Conservation (phyloP, 495 filamentous ascomycete species). For the Aspergillus sclerotiicarbonarius region DNA sequence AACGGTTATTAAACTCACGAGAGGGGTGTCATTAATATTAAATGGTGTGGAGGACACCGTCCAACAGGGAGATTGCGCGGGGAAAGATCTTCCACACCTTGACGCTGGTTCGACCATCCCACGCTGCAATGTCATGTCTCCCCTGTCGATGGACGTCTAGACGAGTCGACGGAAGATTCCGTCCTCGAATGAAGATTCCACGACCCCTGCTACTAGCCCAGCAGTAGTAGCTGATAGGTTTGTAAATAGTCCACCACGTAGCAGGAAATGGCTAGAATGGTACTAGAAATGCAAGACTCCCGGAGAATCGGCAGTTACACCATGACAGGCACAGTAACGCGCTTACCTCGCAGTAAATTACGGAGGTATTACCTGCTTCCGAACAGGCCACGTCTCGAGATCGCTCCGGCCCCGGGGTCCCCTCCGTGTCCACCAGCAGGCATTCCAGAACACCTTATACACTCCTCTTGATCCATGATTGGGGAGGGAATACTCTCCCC, state of each 20-base stretch:
- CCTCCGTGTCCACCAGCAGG: background rate
- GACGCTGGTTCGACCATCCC: slow-evolving; percentile 1
- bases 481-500: too few species aligned
- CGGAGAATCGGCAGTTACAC: background rate
- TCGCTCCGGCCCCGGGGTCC: slow-evolving; percentile 6
- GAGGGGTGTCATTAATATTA: background rate
- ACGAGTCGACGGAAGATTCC: slow-evolving; percentile 5
- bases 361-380: background rate
- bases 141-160: slow-evolving; percentile 3
- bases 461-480: too few species aligned
- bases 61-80: slow-evolving; percentile 9
- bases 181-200: slow-evolving; percentile 2
- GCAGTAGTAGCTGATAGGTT: background rate
- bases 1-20: background rate
- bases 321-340: slow-evolving; percentile 2
- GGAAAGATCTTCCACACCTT: slow-evolving; percentile 8
- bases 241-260: background rate
- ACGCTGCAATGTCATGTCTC: background rate
- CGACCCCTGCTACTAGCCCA: background rate
- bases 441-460: too few species aligned
- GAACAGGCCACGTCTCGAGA: slow-evolving; percentile 31
- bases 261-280: background rate
- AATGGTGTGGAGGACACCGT: slow-evolving; percentile 3
- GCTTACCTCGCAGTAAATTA: slow-evolving; percentile 11
- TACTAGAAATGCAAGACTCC: too few species aligned